phyloP scores from a whole-genome alignment of 441 rosid species.

The Erysimum cheiri region DNA sequence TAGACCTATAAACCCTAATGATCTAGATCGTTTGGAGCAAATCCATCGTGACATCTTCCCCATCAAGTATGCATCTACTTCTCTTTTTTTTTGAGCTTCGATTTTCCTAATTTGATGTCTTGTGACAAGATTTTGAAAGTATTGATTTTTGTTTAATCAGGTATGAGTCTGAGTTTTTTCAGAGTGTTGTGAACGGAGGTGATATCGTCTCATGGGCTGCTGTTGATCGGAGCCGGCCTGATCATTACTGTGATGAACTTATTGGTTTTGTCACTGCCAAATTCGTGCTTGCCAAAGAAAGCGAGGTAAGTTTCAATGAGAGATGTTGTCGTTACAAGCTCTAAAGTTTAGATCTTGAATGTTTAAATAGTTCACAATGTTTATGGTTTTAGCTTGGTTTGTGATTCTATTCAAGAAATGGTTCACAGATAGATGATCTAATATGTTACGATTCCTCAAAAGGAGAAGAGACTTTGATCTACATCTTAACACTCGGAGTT shows the following conservation, averaged over 20 bases:
- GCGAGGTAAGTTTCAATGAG: constrained; percentile 61
- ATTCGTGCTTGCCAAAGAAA: constrained; percentile 70
- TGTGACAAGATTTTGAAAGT: background rate
- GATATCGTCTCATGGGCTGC: constrained; percentile 96
- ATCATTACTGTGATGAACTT: constrained; percentile 70
- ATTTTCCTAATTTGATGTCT: background rate
- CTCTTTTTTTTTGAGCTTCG: constrained; percentile 6
- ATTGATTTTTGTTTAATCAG: constrained; percentile 48
- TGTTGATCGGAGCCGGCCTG: constrained; percentile 77
- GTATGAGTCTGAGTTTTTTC: constrained; percentile 91
- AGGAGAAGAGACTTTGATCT: constrained; percentile 75
- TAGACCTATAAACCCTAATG: constrained; percentile 76
- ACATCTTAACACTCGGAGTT: constrained; percentile 87
- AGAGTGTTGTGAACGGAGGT: constrained; percentile 72
- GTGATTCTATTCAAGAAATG: constrained; percentile 14
- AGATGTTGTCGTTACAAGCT: background rate
- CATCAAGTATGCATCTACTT: constrained; percentile 60
- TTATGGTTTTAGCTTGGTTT: constrained; percentile 1
- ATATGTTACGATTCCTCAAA: constrained; percentile 64
- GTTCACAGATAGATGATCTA: constrained; percentile 75
- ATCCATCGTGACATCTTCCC: constrained; percentile 84
- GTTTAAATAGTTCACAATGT: background rate
- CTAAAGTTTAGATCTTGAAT: background rate
- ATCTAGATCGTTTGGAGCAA: constrained; percentile 75
- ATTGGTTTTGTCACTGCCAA: constrained; percentile 92